Base-by-base conservation (phyloP, 306 rosid species). In the Prunus mira region DNA sequence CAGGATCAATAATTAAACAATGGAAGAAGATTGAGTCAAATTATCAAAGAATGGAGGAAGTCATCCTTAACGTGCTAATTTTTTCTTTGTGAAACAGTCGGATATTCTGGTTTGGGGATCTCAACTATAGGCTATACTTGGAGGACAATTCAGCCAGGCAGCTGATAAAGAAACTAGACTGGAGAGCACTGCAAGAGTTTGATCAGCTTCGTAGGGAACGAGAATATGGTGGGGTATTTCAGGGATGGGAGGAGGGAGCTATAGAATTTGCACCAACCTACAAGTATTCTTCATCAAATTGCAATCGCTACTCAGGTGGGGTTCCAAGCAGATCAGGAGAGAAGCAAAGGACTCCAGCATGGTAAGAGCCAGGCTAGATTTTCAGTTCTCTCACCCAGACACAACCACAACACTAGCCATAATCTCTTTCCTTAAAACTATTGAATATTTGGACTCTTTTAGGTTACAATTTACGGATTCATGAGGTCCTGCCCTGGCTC, bases 271-370 rank as follows among this genome's bases (percentile, higher is more conserved):
- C 97, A 3, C 99, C 99, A 0, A 90, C 97, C 41, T 95, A 95
- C 72, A 95, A 95, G 80, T 95, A 95, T 51, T 78, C 91, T 67
- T 78, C 90, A 5, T 82, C 88, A 47, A 87, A 88, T 76, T 57
- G 84, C 86, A 89, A 88, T 78, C 78, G 86, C 54, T 95, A 92
- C 67, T 90, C 89, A 25, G 99, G 97, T 49, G 88, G 83, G 58
- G 73, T 91, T 78, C 90, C 92, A 56, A 79, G 67, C 72, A 83
- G 79, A 84, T 65, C 90, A 11, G 88, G 99, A 71, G 96, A 92
- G 91, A 95, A 95, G 82, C 97, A 89, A 87, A 88, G 97, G 84
- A 95, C 97, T 80, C 97, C 99, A 66, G 97, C 97, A 77, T 92
- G 99, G 98, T 95, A 90, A 15, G 9, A 69, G 50, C 52, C 68